These are phyloP conservation scores for Coprinopsis strossmayeri DNA, from an alignment of 768 basidiomycete species.

Conservation along the genomic window DNA sequence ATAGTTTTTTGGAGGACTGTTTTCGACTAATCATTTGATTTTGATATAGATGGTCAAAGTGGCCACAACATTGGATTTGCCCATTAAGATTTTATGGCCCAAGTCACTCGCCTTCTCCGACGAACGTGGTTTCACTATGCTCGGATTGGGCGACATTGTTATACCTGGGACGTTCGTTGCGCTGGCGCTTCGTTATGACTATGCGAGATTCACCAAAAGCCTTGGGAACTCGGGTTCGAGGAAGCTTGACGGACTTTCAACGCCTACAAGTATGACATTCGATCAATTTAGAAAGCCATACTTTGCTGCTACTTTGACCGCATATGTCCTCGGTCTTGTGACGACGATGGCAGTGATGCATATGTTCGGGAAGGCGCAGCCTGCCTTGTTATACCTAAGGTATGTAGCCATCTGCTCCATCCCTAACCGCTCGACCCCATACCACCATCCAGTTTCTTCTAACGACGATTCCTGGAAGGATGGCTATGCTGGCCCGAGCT, in stretches of 20 bases:
- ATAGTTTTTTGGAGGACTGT: background rate
- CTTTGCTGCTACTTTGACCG: conserved; percentile 61
- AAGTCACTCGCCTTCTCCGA: conserved; percentile 50
- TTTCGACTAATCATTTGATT: background rate
- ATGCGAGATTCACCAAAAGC: conserved; percentile 15
- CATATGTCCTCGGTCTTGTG: conserved; percentile 68
- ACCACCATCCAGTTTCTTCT: no score
- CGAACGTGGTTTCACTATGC: conserved; percentile 71
- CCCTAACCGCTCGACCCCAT: background rate
- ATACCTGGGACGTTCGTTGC: conserved; percentile 66
- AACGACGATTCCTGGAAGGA: no score
- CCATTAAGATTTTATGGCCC: conserved; percentile 89
- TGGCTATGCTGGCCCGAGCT: no score
- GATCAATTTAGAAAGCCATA: conserved; percentile 58
- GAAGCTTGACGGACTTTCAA: background rate
- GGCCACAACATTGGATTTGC: conserved; percentile 82
- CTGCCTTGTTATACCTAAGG: conserved; percentile 90
- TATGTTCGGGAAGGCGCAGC: conserved; percentile 67
- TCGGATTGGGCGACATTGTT: conserved; percentile 88
- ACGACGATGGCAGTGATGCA: conserved; percentile 88
- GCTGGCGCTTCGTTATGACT: conserved; percentile 82
- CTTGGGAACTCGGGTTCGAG: background rate
- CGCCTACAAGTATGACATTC: background rate
- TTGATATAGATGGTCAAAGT: conserved; percentile 81
- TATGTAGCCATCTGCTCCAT: conserved; percentile 24